These are phyloP conservation scores for Funneliformis geosporum DNA, from an alignment of 192 early-diverging fungal species.

Conservation along the genomic window DNA sequence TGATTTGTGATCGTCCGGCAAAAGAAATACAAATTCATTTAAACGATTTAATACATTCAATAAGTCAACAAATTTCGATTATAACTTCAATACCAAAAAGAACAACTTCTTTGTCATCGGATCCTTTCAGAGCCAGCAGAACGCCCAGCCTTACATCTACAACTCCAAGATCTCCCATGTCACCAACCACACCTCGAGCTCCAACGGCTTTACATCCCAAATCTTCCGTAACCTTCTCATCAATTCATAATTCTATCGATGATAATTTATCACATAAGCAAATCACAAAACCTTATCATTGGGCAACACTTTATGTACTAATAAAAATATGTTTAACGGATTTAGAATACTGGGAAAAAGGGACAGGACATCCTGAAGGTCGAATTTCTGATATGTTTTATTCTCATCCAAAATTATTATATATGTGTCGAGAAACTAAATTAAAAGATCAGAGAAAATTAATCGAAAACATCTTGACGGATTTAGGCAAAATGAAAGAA, in stretches of 20 bases:
- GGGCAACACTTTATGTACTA: background rate
- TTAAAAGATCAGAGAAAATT: background rate
- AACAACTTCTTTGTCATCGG: background rate
- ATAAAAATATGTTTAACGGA: background rate
- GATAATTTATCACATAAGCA: background rate
- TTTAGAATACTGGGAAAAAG: slow-evolving; percentile 9
- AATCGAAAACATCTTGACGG: background rate
- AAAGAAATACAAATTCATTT: background rate
- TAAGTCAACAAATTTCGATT: background rate
- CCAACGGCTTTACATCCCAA: background rate
- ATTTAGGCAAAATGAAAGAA: background rate
- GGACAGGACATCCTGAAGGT: background rate
- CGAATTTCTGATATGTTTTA: background rate
- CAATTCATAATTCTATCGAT: background rate
- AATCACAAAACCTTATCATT: background rate
- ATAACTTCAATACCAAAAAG: background rate
- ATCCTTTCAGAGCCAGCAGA: background rate
- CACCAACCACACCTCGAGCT: background rate
- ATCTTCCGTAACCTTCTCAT: background rate
- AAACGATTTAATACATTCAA: background rate
- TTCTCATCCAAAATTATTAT: background rate
- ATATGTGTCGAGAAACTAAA: background rate
- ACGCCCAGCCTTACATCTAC: background rate
- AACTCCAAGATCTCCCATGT: background rate
- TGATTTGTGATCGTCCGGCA: background rate